Evolutionary conservation across 441 rosid species (phyloP).

Genomic region (Gossypium gossypioides): DNA sequence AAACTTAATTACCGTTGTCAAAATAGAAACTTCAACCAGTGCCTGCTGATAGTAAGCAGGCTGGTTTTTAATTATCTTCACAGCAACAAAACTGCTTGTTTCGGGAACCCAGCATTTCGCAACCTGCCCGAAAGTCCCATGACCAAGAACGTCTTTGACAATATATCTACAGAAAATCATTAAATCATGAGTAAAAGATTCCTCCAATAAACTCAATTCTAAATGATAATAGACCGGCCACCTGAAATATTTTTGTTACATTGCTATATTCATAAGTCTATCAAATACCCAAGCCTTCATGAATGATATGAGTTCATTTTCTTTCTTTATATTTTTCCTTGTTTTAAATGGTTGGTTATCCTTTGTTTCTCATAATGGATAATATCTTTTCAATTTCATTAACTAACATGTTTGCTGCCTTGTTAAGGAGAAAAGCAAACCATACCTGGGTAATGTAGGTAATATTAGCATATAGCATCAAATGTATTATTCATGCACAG

Average conservation of each 20-base stretch:
- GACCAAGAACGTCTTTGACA: slow-evolving; percentile 99
- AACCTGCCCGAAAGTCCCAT: slow-evolving; percentile 99
- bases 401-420: neutral
- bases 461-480: neutral
- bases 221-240: neutral
- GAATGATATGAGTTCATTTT: neutral
- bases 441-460: neutral
- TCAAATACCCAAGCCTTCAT: neutral
- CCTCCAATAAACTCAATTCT: neutral
- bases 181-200: slow-evolving; percentile 13
- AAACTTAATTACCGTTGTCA: slow-evolving; percentile 59
- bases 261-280: neutral
- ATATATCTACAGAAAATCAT: slow-evolving; percentile 54
- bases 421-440: neutral
- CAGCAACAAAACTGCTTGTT: slow-evolving; percentile 67
- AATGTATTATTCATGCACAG: neutral
- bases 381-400: neutral
- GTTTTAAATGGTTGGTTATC: neutral
- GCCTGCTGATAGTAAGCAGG: slow-evolving; percentile 99
- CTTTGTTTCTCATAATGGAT: slow-evolving; percentile 1
- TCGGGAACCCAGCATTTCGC: slow-evolving; percentile 94
- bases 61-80: slow-evolving; percentile 92
- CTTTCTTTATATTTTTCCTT: neutral
- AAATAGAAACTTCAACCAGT: slow-evolving; percentile 93
- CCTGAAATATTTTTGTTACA: neutral